Percentiles rank a stretch among this genome's conserved stretches.
phyloP scores from a whole-genome alignment of 805 yeast genomes.

The Kazachstania viticola region DNA sequence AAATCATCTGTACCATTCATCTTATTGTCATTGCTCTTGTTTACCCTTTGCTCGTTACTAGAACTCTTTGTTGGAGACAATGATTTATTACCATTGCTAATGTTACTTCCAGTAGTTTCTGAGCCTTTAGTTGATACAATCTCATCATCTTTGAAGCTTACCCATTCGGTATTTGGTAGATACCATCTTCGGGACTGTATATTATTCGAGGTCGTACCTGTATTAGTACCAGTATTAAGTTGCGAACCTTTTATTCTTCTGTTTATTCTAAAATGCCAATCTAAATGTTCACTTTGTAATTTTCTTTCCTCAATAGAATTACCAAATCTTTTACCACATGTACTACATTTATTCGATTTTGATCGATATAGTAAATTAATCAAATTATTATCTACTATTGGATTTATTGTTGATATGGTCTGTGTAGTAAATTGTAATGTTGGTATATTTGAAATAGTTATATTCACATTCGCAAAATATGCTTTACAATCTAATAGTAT shows the following conservation, averaged over 20 bases:
- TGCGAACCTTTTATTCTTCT: slow-evolving; percentile 48
- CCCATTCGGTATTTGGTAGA: slow-evolving; percentile 61
- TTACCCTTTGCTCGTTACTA: not conserved
- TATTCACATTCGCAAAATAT: slow-evolving; percentile 19
- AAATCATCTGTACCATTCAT: too few relatives aligned
- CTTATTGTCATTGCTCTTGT: not conserved
- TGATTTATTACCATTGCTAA: slow-evolving; percentile 1
- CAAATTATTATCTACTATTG: slow-evolving; percentile 20
- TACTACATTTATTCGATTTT: slow-evolving; percentile 71
- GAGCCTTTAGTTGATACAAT: slow-evolving; percentile 30
- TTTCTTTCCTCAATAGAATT: slow-evolving; percentile 43
- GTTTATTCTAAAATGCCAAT: slow-evolving; percentile 93
- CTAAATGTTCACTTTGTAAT: slow-evolving; percentile 59
- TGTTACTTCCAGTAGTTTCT: slow-evolving; percentile 2
- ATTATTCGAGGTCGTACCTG: slow-evolving; percentile 9
- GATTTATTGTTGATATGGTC: slow-evolving; percentile 21
- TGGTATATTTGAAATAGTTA: slow-evolving; percentile 21
- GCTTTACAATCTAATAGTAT: slow-evolving; percentile 24
- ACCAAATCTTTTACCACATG: slow-evolving; percentile 76
- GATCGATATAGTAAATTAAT: slow-evolving; percentile 22
- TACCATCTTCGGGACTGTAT: slow-evolving; percentile 80
- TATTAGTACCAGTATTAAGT: slow-evolving; percentile 9
- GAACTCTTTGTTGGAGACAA: not conserved
- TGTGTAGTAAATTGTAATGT: slow-evolving; percentile 25
- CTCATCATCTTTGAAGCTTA: slow-evolving; percentile 58